Percentiles rank a stretch among this genome's conserved stretches.
phyloP scores from a whole-genome alignment of 192 early-diverging fungal species.

The Coemansia sp. region DNA sequence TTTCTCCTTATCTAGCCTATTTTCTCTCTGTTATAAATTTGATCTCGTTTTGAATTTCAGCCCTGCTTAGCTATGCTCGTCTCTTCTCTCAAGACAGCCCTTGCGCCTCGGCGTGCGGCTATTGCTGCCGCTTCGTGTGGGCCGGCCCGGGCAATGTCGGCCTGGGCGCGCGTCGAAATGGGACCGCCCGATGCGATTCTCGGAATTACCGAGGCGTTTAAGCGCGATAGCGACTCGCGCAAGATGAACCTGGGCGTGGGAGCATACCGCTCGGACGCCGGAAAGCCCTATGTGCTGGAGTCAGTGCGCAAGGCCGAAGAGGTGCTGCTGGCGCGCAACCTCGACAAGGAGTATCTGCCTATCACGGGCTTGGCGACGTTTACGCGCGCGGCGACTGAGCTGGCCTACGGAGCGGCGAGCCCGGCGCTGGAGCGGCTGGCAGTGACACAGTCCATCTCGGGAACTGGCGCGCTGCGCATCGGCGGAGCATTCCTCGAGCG shows the following conservation, averaged over 20 bases:
- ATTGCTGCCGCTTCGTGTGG: neutral
- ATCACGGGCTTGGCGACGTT: conserved; percentile 90
- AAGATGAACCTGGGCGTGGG: conserved; percentile 99
- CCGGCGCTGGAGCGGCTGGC: conserved; percentile 68
- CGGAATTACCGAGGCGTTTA: conserved; percentile 92
- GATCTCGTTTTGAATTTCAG: too few species aligned
- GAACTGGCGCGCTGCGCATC: conserved; percentile 94
- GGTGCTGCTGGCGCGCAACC: conserved; percentile 57
- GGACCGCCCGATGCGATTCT: conserved; percentile 78
- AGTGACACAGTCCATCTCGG: conserved; percentile 93
- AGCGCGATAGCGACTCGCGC: conserved; percentile 78
- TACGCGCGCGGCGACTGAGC: conserved; percentile 72
- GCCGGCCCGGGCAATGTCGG: conserved; percentile 17
- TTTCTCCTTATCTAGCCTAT: neutral
- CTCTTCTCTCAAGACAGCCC: neutral
- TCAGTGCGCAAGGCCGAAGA: conserved; percentile 89
- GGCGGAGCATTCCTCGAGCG: conserved; percentile 82
- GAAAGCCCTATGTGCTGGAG: conserved; percentile 89
- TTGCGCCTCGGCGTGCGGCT: neutral
- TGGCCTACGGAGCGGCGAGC: conserved; percentile 82
- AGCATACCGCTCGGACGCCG: conserved; percentile 91
- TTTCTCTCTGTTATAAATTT: too few species aligned
- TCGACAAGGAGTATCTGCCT: conserved; percentile 96
- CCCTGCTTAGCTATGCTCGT: neutral
- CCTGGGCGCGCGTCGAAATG: conserved; percentile 42